Evolutionary conservation across 768 basidiomycete species (phyloP).

Genomic region (Crucibulum laeve): DNA sequence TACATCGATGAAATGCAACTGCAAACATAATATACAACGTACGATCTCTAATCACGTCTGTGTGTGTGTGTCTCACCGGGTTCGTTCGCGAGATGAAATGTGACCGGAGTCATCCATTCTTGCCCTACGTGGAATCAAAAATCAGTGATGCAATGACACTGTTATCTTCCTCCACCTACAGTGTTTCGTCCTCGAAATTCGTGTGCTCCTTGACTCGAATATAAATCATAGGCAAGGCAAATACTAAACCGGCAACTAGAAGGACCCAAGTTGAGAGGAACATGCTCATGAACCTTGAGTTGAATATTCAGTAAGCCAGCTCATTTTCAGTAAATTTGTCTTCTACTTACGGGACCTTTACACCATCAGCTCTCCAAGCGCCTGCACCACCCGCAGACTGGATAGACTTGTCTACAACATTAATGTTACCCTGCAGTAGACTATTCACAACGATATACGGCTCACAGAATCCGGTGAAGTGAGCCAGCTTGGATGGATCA

Average conservation of each 20-base stretch:
- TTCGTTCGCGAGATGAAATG: constrained; percentile 3
- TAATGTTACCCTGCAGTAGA: not conserved
- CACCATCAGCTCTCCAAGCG: constrained; percentile 67
- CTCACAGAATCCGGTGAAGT: constrained; percentile 81
- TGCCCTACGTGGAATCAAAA: constrained; percentile 18
- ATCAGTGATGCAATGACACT: not conserved
- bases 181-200: constrained; percentile 44
- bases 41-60: no score
- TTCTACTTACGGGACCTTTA: constrained; percentile 50
- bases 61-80: no score
- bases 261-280: constrained; percentile 75
- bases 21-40: no score
- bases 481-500: constrained; percentile 72
- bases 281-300: constrained; percentile 63
- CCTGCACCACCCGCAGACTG: constrained; percentile 77
- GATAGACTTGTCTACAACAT: constrained; percentile 56
- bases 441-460: constrained; percentile 7
- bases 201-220: constrained; percentile 61
- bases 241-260: constrained; percentile 58
- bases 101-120: constrained; percentile 39
- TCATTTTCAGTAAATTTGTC: not conserved
- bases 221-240: constrained; percentile 72
- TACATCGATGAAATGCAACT: no score
- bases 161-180: constrained; percentile 32
- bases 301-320: constrained; percentile 11